These are phyloP conservation scores for Pythium guiyangense DNA, from an alignment of 352 stramenopile species.

Conservation along the genomic window DNA sequence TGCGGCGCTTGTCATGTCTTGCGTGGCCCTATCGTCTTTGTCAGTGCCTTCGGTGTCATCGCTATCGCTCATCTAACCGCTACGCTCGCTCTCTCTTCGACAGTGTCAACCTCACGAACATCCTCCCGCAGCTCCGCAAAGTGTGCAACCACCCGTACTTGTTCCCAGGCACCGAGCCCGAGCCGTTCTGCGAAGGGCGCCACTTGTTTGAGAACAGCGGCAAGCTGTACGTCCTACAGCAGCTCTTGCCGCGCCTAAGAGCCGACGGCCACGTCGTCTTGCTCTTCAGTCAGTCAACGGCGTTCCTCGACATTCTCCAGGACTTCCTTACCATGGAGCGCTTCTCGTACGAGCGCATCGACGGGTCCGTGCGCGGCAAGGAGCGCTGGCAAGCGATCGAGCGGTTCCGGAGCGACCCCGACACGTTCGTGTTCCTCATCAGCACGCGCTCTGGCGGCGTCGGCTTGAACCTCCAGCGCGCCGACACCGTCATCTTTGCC, in stretches of 20 bases:
- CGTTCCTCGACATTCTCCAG: conserved; percentile 77
- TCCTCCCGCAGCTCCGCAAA: conserved; percentile 93
- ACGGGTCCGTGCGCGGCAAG: conserved; percentile 70
- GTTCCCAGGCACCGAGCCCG: conserved; percentile 75
- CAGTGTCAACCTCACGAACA: conserved; percentile 92
- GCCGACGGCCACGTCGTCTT: conserved; percentile 80
- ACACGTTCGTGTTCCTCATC: conserved; percentile 88
- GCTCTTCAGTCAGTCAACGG: conserved; percentile 75
- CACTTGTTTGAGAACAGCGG: conserved; percentile 77
- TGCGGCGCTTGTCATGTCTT: conserved; percentile 1
- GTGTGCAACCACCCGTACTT: conserved; percentile 90
- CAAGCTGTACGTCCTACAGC: conserved; percentile 84
- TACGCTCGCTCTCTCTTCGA: too few species aligned
- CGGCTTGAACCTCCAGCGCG: conserved; percentile 70
- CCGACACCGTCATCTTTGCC: conserved; percentile 79
- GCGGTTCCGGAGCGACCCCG: conserved; percentile 74
- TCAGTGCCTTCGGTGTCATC: not conserved
- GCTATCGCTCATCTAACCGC: not conserved
- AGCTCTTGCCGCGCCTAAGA: conserved; percentile 74
- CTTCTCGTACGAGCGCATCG: conserved; percentile 75
- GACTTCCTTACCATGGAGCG: conserved; percentile 73
- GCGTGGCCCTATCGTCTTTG: conserved; percentile 1
- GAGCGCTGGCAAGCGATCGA: conserved; percentile 82
- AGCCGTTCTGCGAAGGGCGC: conserved; percentile 66
- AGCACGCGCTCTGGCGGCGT: conserved; percentile 69